phyloP scores from a whole-genome alignment of 2,329 filamentous ascomycete genomes.

The Beauveria bassiana region DNA sequence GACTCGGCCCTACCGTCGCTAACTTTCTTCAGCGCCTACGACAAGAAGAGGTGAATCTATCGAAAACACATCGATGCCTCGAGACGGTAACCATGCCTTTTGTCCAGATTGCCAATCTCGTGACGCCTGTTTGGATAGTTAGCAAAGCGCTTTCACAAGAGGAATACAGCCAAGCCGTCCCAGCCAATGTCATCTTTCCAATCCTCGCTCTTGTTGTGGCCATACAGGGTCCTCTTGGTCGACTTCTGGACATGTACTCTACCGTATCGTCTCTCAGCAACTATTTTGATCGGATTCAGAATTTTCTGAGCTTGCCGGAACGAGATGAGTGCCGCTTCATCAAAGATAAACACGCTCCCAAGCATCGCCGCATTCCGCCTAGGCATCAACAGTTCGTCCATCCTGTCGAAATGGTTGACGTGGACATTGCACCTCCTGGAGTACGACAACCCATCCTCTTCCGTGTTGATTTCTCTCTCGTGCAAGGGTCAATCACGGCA shows the following conservation, averaged over 20 bases:
- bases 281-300: background rate
- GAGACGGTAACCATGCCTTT: background rate
- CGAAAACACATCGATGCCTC: background rate
- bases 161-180: background rate
- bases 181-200: background rate
- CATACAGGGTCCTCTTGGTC: conserved; percentile 7
- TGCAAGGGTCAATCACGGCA: background rate
- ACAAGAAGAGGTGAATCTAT: background rate
- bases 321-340: conserved; percentile 6
- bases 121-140: conserved; percentile 4
- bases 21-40: background rate
- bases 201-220: background rate
- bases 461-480: conserved; percentile 1
- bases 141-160: background rate
- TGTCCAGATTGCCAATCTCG: background rate
- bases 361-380: background rate
- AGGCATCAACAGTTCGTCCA: background rate
- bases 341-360: background rate
- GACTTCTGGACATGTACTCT: conserved; percentile 1
- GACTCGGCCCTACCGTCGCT: background rate
- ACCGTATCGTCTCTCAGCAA: background rate
- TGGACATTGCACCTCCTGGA: background rate
- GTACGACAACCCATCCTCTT: conserved; percentile 4
- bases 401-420: background rate
- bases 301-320: background rate